phyloP scores from a whole-genome alignment of 345 rosid species.

The Ailanthus altissimus region DNA sequence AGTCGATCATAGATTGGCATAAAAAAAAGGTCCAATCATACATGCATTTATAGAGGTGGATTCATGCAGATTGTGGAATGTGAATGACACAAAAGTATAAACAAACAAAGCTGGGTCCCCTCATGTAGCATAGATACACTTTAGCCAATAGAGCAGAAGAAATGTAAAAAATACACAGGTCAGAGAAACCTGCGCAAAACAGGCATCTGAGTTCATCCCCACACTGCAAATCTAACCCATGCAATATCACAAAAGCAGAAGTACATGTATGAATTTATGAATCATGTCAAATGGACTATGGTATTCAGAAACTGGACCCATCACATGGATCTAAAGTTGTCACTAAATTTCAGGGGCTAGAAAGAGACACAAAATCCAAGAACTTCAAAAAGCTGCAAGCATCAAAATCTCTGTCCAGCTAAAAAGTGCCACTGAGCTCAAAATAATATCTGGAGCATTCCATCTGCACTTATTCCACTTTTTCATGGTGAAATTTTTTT shows the following conservation, averaged over 20 bases:
- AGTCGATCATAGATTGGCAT: neutral
- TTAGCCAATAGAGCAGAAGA: neutral
- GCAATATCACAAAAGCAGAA: neutral
- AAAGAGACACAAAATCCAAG: neutral
- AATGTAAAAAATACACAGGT: neutral
- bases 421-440: neutral
- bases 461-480: neutral
- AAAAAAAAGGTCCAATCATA: neutral
- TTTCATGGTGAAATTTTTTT: neutral
- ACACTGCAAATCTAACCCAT: neutral
- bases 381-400: neutral
- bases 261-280: neutral
- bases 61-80: neutral
- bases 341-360: neutral
- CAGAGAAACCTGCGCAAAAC: neutral
- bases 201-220: neutral
- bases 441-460: neutral
- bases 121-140: neutral
- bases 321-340: neutral
- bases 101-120: neutral
- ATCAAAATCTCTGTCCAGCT: neutral
- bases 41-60: neutral
- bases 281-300: neutral
- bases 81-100: neutral
- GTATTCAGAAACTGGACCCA: neutral